phyloP scores from a whole-genome alignment of 2,329 filamentous ascomycete species.

The Nemania sp. region DNA sequence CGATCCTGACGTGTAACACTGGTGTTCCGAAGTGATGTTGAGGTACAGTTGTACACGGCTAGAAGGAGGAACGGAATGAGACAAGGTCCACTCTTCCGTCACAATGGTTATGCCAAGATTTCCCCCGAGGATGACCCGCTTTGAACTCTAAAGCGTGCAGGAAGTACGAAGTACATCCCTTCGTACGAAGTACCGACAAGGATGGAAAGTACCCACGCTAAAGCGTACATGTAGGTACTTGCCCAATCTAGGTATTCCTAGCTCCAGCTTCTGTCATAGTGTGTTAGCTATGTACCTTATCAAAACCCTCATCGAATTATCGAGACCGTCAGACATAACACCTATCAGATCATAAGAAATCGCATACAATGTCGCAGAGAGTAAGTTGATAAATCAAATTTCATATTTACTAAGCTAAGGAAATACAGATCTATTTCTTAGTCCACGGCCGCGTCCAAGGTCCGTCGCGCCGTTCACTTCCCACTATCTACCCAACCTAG shows the following conservation, averaged over 20 bases:
- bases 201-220: too few relatives aligned
- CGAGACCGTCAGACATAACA: not conserved
- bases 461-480: slow-evolving; percentile 36
- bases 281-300: not conserved
- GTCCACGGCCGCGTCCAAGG: slow-evolving; percentile 74
- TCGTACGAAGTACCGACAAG: too few relatives aligned
- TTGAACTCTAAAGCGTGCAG: too few relatives aligned
- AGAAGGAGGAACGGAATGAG: not conserved
- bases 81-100: too few relatives aligned
- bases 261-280: too few relatives aligned
- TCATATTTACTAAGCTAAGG: not conserved
- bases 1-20: not conserved
- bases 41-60: not conserved
- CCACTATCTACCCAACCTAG: too few relatives aligned
- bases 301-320: not conserved
- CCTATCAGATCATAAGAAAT: not conserved
- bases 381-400: slow-evolving; percentile 10
- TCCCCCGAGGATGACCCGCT: too few relatives aligned
- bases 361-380: slow-evolving; percentile 27
- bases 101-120: too few relatives aligned
- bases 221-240: too few relatives aligned
- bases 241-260: too few relatives aligned
- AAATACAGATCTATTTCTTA: slow-evolving; percentile 59
- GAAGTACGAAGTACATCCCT: too few relatives aligned
- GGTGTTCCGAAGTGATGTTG: not conserved